These are phyloP conservation scores for Ziziphus jujuba DNA, from an alignment of 306 rosid species.

Conservation along the genomic window DNA sequence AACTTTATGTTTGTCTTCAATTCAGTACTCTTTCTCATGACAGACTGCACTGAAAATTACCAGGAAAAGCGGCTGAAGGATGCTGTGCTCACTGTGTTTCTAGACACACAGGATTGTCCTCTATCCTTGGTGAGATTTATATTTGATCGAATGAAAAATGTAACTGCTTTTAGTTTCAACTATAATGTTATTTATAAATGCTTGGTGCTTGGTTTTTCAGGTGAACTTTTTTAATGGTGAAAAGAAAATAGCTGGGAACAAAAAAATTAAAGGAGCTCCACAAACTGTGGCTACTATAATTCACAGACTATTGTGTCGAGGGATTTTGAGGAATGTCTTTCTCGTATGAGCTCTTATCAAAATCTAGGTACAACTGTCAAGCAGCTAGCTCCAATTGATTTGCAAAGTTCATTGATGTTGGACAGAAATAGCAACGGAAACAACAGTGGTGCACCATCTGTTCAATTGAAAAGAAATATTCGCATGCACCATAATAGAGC, in stretches of 20 bases:
- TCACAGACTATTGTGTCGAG: constrained; percentile 65
- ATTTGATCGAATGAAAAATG: constrained; percentile 16
- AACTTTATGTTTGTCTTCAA: constrained; percentile 33
- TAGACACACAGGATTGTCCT: constrained; percentile 73
- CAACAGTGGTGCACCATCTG: constrained; percentile 44
- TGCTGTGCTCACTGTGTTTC: constrained; percentile 66
- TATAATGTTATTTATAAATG: constrained; percentile 19
- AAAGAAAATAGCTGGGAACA: constrained; percentile 56
- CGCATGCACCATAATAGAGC: constrained; percentile 48
- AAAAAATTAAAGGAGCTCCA: constrained; percentile 48
- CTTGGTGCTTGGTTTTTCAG: constrained; percentile 63
- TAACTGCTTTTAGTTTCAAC: constrained; percentile 26
- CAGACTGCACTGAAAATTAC: constrained; percentile 51
- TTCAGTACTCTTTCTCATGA: constrained; percentile 45
- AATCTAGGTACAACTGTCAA: constrained; percentile 72
- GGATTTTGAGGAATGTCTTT: constrained; percentile 57
- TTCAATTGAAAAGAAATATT: constrained; percentile 76
- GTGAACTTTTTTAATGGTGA: constrained; percentile 67
- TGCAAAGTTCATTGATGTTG: constrained; percentile 60
- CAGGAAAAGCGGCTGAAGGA: constrained; percentile 98
- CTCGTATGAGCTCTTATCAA: constrained; percentile 59
- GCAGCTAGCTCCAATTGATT: constrained; percentile 77
- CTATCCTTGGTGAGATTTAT: constrained; percentile 76
- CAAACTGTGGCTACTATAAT: constrained; percentile 45
- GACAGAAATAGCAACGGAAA: constrained; percentile 49